Percentiles rank a stretch among this genome's conserved stretches.
These are phyloP conservation scores for Talaromyces funiculosus DNA, from an alignment of 2,329 filamentous ascomycete species.

Conservation along the genomic window DNA sequence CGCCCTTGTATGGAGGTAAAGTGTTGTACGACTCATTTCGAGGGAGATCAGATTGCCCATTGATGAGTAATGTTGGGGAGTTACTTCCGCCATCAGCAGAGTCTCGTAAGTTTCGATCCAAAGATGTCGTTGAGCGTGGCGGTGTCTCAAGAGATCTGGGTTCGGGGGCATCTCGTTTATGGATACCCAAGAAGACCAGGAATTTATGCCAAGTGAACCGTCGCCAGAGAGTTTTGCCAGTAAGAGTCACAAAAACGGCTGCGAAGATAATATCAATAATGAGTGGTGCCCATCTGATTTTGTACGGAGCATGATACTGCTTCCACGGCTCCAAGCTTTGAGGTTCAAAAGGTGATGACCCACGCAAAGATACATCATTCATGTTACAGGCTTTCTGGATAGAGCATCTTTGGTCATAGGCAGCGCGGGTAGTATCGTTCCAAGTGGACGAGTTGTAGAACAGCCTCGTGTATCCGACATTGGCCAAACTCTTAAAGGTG, in stretches of 20 bases:
- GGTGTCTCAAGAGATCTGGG: conserved; percentile 3
- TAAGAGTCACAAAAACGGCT: conserved; percentile 9
- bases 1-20: conserved; percentile 9
- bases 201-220: conserved; percentile 14
- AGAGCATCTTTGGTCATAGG: conserved; percentile 27
- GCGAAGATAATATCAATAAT: conserved; percentile 12
- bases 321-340: conserved; percentile 26
- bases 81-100: not conserved
- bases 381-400: conserved; percentile 30
- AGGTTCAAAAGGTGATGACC: conserved; percentile 23
- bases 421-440: conserved; percentile 23
- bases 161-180: conserved; percentile 3
- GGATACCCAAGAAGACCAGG: conserved; percentile 5
- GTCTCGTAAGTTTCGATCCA: not conserved
- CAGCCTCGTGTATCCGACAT: conserved; percentile 43
- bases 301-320: conserved; percentile 20
- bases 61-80: not conserved
- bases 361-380: conserved; percentile 30
- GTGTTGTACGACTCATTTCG: conserved; percentile 10
- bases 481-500: conserved; percentile 33
- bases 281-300: conserved; percentile 11
- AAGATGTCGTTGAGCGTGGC: not conserved
- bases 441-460: conserved; percentile 48
- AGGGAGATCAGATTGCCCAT: not conserved
- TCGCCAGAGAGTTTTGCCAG: conserved; percentile 14